Conservation (phyloP, 805 yeast genomes). For the Metschnikowia continentalis region DNA sequence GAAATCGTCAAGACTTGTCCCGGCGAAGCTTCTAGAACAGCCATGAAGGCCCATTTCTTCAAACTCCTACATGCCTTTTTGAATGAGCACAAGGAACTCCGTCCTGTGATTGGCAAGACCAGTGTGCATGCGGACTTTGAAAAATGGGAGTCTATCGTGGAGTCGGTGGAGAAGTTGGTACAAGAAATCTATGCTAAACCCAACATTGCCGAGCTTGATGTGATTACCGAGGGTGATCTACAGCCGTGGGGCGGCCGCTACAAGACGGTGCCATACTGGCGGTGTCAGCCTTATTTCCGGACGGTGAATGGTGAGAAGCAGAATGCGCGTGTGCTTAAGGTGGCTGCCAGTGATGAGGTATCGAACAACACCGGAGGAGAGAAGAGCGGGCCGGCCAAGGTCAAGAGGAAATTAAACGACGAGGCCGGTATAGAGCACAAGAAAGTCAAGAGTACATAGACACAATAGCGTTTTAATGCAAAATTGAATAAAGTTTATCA, state of each 20-base stretch:
- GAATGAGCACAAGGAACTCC: constrained; percentile 68
- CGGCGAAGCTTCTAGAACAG: constrained; percentile 70
- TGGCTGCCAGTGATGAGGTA: constrained; percentile 30
- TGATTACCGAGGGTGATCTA: constrained; percentile 47
- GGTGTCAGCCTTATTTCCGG: constrained; percentile 93
- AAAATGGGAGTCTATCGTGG: constrained; percentile 51
- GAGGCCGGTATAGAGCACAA: constrained; percentile 1
- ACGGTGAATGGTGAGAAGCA: constrained; percentile 71
- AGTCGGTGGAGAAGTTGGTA: constrained; percentile 65
- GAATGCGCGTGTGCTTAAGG: constrained; percentile 33
- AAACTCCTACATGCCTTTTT: constrained; percentile 80
- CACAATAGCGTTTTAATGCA: no score
- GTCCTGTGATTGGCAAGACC: constrained; percentile 63
- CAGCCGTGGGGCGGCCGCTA: constrained; percentile 80
- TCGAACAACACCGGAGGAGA: constrained; percentile 10
- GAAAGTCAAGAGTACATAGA: not conserved
- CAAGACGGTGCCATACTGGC: constrained; percentile 85
- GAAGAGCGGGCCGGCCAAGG: not conserved
- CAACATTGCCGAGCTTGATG: constrained; percentile 54
- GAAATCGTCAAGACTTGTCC: constrained; percentile 65
- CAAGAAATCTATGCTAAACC: constrained; percentile 47
- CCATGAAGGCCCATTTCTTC: constrained; percentile 92
- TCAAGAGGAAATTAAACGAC: constrained; percentile 4
- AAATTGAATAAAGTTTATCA: no score
- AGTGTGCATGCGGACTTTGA: constrained; percentile 36